Percentiles rank a stretch among this genome's conserved stretches.
Conservation (phyloP, 257 asterid species). For the Primulina eburnea region DNA sequence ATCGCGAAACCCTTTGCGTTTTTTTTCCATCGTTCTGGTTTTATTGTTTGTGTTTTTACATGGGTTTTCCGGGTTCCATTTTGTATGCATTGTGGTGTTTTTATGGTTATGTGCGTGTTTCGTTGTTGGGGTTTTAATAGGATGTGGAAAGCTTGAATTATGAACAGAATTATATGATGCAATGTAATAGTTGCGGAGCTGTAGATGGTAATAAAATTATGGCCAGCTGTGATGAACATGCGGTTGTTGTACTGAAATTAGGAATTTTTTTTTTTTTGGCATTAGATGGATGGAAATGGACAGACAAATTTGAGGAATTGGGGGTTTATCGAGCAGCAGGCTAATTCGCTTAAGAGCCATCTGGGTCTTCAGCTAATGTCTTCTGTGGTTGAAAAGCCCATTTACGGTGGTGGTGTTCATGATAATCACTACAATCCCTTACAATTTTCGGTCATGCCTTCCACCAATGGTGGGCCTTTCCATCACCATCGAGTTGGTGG, state of each 20-base stretch:
- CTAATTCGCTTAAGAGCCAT: slow-evolving; percentile 36
- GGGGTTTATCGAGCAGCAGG: slow-evolving; percentile 42
- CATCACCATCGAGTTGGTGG: slow-evolving; percentile 73
- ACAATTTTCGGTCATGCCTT: slow-evolving; percentile 41
- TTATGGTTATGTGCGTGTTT: slow-evolving; percentile 12
- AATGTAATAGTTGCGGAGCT: slow-evolving; percentile 17
- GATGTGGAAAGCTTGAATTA: slow-evolving; percentile 20
- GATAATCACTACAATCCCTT: slow-evolving; percentile 35
- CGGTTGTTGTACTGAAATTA: slow-evolving; percentile 24
- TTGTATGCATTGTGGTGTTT: slow-evolving; percentile 18
- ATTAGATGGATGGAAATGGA: slow-evolving; percentile 69
- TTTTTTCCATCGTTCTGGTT: neutral
- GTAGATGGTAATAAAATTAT: slow-evolving; percentile 21
- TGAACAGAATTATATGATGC: slow-evolving; percentile 17
- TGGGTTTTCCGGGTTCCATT: slow-evolving; percentile 7
- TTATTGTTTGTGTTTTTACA: slow-evolving; percentile 2
- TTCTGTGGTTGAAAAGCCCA: slow-evolving; percentile 53
- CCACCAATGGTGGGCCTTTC: slow-evolving; percentile 54
- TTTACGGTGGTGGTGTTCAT: slow-evolving; percentile 35
- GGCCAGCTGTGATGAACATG: slow-evolving; percentile 14
- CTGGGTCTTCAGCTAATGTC: slow-evolving; percentile 60
- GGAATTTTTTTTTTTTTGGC: slow-evolving; percentile 13
- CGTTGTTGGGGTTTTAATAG: slow-evolving; percentile 29
- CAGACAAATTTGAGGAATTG: slow-evolving; percentile 50
- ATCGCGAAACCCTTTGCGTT: slow-evolving; percentile 21